A percentile compares a stretch with the other conserved stretches of the same genome.
Evolutionary conservation across 1,284 basidiomycete species (phyloP).

Genomic region (Hymenochaete sp.): DNA sequence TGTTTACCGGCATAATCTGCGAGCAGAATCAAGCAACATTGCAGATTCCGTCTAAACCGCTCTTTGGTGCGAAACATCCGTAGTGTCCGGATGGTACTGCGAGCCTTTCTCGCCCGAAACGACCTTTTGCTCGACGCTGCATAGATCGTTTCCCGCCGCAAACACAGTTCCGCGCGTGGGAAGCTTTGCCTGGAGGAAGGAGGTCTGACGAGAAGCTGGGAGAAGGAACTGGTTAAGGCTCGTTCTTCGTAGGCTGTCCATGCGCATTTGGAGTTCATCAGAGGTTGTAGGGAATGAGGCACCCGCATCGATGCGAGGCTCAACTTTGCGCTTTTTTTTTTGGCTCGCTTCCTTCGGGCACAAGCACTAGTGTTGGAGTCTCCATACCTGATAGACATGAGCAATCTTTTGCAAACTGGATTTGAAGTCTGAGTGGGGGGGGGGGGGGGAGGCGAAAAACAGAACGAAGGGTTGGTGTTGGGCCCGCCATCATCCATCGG

Average conservation of each 20-base stretch:
- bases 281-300: too few relatives aligned
- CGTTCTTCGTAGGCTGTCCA: slow-evolving; percentile 29
- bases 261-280: too few relatives aligned
- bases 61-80: background rate
- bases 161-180: slow-evolving; percentile 83
- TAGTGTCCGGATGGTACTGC: slow-evolving; percentile 91
- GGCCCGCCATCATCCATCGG: too few relatives aligned
- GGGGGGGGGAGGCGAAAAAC: background rate
- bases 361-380: too few relatives aligned
- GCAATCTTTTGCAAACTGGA: background rate
- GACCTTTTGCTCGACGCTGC: slow-evolving; percentile 72
- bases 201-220: slow-evolving; percentile 76
- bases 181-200: slow-evolving; percentile 72
- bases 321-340: slow-evolving; percentile 18
- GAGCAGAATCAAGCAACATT: too few relatives aligned
- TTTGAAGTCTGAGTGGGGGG: background rate
- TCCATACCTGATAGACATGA: background rate
- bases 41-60: too few relatives aligned
- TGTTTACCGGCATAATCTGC: too few relatives aligned
- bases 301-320: slow-evolving; percentile 19
- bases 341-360: slow-evolving; percentile 10
- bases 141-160: slow-evolving; percentile 92
- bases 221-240: too few relatives aligned
- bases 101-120: slow-evolving; percentile 87
- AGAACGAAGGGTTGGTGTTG: background rate